Evolutionary conservation across 495 filamentous ascomycete species (phyloP), one percentile per base, ranked within the genome.

Genomic region (Bombardia bombarda): DNA sequence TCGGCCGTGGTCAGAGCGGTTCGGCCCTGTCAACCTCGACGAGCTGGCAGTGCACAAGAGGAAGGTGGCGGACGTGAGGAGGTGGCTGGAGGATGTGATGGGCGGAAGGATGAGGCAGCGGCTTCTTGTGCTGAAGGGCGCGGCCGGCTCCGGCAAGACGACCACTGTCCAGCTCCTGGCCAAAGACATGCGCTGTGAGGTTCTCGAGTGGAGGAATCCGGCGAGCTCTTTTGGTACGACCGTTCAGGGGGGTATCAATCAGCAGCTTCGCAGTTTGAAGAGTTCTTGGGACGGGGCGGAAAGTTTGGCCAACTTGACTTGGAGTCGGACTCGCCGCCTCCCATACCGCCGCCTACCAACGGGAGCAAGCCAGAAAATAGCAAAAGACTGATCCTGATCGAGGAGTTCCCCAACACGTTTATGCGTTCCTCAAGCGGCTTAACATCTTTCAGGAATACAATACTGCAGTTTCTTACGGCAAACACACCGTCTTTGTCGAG

Each of bases 121-220:
- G 57, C 56, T 96, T 28, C 73, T 97, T 31, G 68, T 97, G 25
- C 64, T 99, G 10, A 93, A 87, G 56, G 93, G 93, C 12, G 79
- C 87, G n/a, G 89, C 93, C 16, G 93, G 93, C 9, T 80, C 82
- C 19, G 93, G 90, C 7, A 99, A 99, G 62, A 95, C 90, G 1
- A 84, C 88, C 7, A 90, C 90, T 0, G 55, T 97, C 19, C 78
- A 74, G 18, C 67, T 88, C 5, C 70, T 99, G 30, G 81, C 89
- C 2, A 73, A 79, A 41, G 74, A 78, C 12, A 60, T 96, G 60
- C 74, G 67, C 2, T 82, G 84, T 42, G 75, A 89, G 17, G 61
- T 96, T 9, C 60, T 87, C 19, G 93, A 99, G 63, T 99, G 93
- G 93, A 82, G 77, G 50, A 95, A 90, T 62, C 92, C 90, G 0